Base-by-base conservation (phyloP, 768 basidiomycete genomes). In the Collybiopsis confluens region DNA sequence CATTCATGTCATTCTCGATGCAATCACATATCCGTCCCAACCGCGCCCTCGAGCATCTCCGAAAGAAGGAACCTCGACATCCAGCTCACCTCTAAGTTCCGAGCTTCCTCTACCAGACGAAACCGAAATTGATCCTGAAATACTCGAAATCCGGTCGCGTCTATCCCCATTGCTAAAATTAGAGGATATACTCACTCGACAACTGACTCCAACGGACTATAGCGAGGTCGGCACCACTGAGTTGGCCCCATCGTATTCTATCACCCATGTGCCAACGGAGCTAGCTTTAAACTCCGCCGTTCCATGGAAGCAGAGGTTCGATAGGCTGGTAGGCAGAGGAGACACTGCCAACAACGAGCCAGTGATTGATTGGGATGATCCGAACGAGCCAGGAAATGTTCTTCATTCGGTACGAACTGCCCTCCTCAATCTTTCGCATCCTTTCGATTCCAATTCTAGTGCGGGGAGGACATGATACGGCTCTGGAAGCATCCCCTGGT, bases 401-500 rank as follows among this genome's bases (percentile, higher is more conserved):
- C 65, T 88, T 15, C 69, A 82, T 54, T 76, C 77, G 52, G 52
- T 53, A 37, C 18, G 52, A 44, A 11, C n/a, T 30, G 26, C 26
- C 21, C 27, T 18, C 18, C 43, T 27, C 20, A 38, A 21, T 18
- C 11, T 42, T 40, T 45, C 52, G 42, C 9, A 18, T 0, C 21
- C 21, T 28, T 3, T 35, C 23, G 24, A 33, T 30, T 33, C 28
- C 27, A 18, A 27, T 45, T 35, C 26, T 53, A 53, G 5, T 85
- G 82, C 56, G 69, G 75, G 3, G 78, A 80, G 23, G 88, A 90
- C 59, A 87, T 89, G 78, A 73, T 73, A 21, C 65, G 66, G 40
- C 72, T 90, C 8, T 88, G 87, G 88, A 70, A 66, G n/a, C 79
- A 86, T 58, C 70, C 77, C 4, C 71, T 72, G 16, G 71, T 88